phyloP scores from a whole-genome alignment of 495 filamentous ascomycete species.

The Aeminium ludgeri region DNA sequence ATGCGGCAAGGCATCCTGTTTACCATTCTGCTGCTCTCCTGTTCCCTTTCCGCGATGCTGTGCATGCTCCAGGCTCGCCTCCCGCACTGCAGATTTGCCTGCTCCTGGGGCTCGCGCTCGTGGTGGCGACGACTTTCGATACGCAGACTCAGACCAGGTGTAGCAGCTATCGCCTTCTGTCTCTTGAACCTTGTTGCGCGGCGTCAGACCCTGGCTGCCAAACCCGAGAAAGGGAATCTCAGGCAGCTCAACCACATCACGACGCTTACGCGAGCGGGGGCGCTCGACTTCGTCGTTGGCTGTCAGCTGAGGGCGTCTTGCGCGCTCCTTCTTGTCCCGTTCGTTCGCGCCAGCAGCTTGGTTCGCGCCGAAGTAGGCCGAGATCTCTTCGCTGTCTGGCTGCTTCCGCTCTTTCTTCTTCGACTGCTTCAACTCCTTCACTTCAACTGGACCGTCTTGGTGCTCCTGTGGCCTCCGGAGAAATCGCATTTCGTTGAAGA shows the following conservation, averaged over 20 bases:
- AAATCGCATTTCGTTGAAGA: slow-evolving; percentile 54
- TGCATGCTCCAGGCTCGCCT: neutral
- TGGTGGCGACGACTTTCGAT: neutral
- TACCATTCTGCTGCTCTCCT: too few relatives aligned
- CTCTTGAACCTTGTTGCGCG: slow-evolving; percentile 6
- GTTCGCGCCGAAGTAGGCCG: slow-evolving; percentile 24
- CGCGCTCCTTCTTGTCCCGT: neutral
- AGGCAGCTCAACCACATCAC: slow-evolving; percentile 18
- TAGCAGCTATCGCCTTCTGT: slow-evolving; percentile 14
- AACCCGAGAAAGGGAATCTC: slow-evolving; percentile 23
- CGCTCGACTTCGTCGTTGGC: too few relatives aligned
- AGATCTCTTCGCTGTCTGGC: slow-evolving; percentile 24
- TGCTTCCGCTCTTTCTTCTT: slow-evolving; percentile 18
- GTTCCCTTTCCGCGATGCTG: too few relatives aligned
- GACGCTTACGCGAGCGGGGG: too few relatives aligned
- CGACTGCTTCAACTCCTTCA: slow-evolving; percentile 7
- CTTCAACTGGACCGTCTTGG: slow-evolving; percentile 11
- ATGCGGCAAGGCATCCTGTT: too few relatives aligned
- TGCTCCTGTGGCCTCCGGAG: slow-evolving; percentile 28
- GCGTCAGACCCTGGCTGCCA: slow-evolving; percentile 17
- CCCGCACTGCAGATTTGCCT: neutral
- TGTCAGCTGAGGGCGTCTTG: too few relatives aligned
- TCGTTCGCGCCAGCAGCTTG: neutral
- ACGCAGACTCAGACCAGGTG: slow-evolving; percentile 22
- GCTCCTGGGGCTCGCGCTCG: neutral